Percentiles rank a stretch among this genome's conserved stretches.
These are phyloP conservation scores for Leccinellum luteum DNA, from an alignment of 768 basidiomycete species.

Conservation along the genomic window DNA sequence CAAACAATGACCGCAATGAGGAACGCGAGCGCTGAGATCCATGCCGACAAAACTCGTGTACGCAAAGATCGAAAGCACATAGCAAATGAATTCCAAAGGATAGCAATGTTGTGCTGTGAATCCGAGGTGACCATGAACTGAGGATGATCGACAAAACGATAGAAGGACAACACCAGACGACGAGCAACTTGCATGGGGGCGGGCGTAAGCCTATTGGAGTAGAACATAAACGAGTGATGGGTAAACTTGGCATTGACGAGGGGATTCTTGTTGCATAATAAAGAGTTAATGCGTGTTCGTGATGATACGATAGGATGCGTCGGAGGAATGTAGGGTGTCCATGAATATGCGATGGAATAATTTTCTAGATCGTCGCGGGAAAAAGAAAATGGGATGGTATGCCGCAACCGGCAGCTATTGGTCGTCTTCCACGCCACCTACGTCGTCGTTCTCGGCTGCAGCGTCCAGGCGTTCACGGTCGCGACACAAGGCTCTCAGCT, in stretches of 20 bases:
- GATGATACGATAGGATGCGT: conserved; percentile 24
- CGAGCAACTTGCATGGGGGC: conserved; percentile 4
- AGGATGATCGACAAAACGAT: conserved; percentile 23
- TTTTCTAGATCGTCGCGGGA: conserved; percentile 19
- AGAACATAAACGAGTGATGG: conserved; percentile 22
- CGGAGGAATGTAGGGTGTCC: conserved; percentile 27
- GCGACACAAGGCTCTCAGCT: conserved; percentile 20
- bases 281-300: conserved; percentile 23
- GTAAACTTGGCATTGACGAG: conserved; percentile 19
- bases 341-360: conserved; percentile 23
- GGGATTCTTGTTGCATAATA: conserved; percentile 26
- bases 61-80: conserved; percentile 29
- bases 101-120: conserved; percentile 19
- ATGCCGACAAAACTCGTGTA: conserved; percentile 12
- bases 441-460: conserved; percentile 9
- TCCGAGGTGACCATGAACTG: neutral
- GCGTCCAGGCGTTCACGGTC: conserved; percentile 18
- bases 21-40: conserved; percentile 18
- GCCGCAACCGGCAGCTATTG: conserved; percentile 9
- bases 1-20: conserved; percentile 8
- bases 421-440: neutral
- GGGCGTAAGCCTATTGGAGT: conserved; percentile 12
- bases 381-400: neutral
- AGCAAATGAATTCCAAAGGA: conserved; percentile 17
- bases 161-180: conserved; percentile 4